Base-by-base conservation (phyloP, 306 rosid genomes). In the Rosa rugosa region DNA sequence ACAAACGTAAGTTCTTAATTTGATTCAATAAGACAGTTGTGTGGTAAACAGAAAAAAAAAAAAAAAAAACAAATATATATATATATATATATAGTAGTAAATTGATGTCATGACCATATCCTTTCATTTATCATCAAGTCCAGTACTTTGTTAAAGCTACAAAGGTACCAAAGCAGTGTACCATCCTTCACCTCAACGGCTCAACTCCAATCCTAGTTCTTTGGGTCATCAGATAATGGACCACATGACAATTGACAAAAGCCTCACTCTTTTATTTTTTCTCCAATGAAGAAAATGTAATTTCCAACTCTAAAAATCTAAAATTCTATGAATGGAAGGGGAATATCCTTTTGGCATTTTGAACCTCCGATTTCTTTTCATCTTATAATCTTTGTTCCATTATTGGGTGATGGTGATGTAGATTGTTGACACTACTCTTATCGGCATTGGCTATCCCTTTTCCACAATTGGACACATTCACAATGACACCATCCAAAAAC, bases 321-420 rank as follows among this genome's bases (percentile, higher is more conserved):
- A 31, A 31, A 63, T 14, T 34, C 20, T 31, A 62, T 12, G 42
- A 23, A 11, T 4, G 45, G 53, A 13, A 11, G 51, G 36, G 64
- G 83, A 78, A 83, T 83, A 83, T 78, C 50, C 86, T 47, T 45
- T 78, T 17, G 80, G 73, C 80, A 68, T 56, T 73, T 49, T 74
- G 36, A 65, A 54, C 54, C 50, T 11, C 57, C 54, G 14, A 10
- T 65, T 54, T 53, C 4, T 27, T 51, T 72, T 22, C 14, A 17
- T 23, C 22, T 31, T 27, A 34, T 14, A 4, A 18, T 38, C 34
- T 69, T 34, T 62, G 25, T 27, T 25, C n/a, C 34, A 31, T 11
- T 14, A 42, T 75, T 75, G 64, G 71, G n/a, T 42, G 78, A 82
- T 72, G 64, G 16, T 53, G 78, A 82, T 72, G 64, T 64, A n/a